Base-by-base conservation (phyloP, 306 rosid genomes). In the Citrullus colocynthis region DNA sequence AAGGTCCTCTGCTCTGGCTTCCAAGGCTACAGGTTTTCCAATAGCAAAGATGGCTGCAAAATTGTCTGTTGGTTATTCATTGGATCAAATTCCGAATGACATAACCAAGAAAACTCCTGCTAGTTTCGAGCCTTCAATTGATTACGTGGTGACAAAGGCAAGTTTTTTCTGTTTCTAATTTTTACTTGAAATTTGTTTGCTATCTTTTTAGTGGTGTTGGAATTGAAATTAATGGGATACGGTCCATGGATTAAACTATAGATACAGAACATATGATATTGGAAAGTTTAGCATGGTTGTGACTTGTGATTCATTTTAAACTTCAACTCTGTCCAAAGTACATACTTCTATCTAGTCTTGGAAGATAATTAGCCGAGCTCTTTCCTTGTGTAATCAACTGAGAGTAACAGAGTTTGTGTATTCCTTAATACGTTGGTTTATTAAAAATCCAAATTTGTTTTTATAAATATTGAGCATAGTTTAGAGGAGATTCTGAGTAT, bases 1-100 rank as follows among this genome's bases (percentile, higher is more conserved):
- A 0, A 82, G 99, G 84, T 96, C 98, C 6, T 96, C 99, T 1
- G 99, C 99, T 41, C 85, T 78, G 81, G 99, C 98, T 0, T 92
- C 97, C 3, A 96, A 93, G 88, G 99, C 98, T 8, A 96, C 99
- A 0, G 99, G 99, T 2, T 96, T 96, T 80, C 99, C 98, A 0
- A 96, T 96, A 15, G 99, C 98, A 0, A 96, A 96, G 76, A 91
- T 96, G 99, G 98, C 99, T 0, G 98, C 98, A 0, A 96, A 90
- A 80, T 85, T 96, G 72, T 93, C 99, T 0, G 89, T 96, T 20
- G 99, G 99, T 13, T 96, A 96, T 88, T 77, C 98, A 0, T 80
- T 96, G 93, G 98, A 96, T 87, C 98, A 96, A 85, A 96, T 96
- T 54, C 98, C 97, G 0, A 96, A 96, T 80, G 99, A 96, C 85